A percentile compares a stretch with the other conserved stretches of the same genome.
These are phyloP conservation scores for Penicillium expansum DNA, from an alignment of 2,329 filamentous ascomycete species.

Conservation along the genomic window DNA sequence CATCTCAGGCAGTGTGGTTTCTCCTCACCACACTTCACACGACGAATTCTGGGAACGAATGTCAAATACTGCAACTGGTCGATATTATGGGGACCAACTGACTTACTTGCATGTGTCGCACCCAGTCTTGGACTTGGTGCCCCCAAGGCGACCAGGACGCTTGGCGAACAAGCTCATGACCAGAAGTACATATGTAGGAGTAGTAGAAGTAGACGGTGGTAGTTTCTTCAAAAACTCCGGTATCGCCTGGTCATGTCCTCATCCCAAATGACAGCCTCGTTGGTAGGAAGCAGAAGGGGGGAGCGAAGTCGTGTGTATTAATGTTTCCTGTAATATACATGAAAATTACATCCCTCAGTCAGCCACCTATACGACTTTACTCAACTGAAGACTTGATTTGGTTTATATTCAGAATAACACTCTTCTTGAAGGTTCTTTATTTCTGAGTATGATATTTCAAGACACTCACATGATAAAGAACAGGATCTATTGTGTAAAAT, in stretches of 20 bases:
- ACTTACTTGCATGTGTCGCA: constrained; percentile 29
- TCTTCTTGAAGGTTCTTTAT: too few species aligned
- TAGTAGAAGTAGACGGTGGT: background rate
- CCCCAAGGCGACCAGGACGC: constrained; percentile 11
- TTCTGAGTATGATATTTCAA: too few species aligned
- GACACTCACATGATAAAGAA: too few species aligned
- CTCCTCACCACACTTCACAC: constrained; percentile 18
- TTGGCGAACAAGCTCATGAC: background rate
- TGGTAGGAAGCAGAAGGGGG: background rate
- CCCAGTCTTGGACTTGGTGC: constrained; percentile 21
- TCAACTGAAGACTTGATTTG: too few species aligned
- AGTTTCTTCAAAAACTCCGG: background rate
- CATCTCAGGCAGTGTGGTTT: constrained; percentile 18
- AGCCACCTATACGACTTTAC: too few species aligned
- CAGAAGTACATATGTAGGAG: background rate
- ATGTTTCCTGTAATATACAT: background rate
- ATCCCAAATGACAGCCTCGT: background rate
- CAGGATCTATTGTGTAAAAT: too few species aligned
- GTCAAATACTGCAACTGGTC: background rate
- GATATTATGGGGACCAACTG: background rate
- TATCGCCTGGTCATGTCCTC: background rate
- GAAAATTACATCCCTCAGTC: background rate
- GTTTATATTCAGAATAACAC: too few species aligned
- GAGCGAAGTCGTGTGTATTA: background rate
- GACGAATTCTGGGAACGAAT: constrained; percentile 9